Evolutionary conservation across 2,329 filamentous ascomycete species (phyloP), one percentile per base, ranked within the genome.

Genomic region (Sporothrix brasiliensis): DNA sequence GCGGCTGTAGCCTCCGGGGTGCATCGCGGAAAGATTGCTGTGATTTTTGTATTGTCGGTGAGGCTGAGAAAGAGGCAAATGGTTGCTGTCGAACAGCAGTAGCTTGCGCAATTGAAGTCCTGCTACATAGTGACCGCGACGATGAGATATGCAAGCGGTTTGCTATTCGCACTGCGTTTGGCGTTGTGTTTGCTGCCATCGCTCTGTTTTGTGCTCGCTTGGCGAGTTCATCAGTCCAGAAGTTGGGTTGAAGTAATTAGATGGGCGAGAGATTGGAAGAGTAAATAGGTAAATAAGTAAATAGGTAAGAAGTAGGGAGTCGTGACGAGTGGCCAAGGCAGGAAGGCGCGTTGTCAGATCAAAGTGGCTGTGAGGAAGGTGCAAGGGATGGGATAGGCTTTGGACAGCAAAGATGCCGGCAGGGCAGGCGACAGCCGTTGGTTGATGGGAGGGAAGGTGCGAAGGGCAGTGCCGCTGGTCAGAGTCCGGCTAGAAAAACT

Each of bases 261-360:
- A 47, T 6, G 4, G 60, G 19, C 9, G 21, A 24, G 41, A 5
- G 41, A 49, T 0, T 7, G 30, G 47, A 19, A 3, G 47, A 21
- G 49, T n/a, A 49, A n/a, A 16, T 5, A 34, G 9, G 41, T 4
- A 13, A 47, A 47, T 41, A n/a, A 11, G 27, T 9, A 27, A n/a
- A 24, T 24, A 24, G 11, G 21, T 4, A 16, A 24, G 39, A 4
- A 27, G 21, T 4, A 21, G 6, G n/a, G 5, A 2, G 11, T 44
- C n/a, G 13, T 61, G 58, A 39, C 9, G 60, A 49, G 6, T 13
- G 21, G 44, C 41, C 41, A n/a, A 30, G 44, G 30, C 16, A 65
- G 44, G 44, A 63, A 63, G 41, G 41, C 58, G 58, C 58, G 56
- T 44, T 44, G 56, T 24, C 34, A 61, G 56, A 61, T 21, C 34